Evolutionary conservation across 176 grass and related monocot genomes (phyloP), one percentile per base, ranked within the genome.

Genomic region (Oropetium thomaeum): DNA sequence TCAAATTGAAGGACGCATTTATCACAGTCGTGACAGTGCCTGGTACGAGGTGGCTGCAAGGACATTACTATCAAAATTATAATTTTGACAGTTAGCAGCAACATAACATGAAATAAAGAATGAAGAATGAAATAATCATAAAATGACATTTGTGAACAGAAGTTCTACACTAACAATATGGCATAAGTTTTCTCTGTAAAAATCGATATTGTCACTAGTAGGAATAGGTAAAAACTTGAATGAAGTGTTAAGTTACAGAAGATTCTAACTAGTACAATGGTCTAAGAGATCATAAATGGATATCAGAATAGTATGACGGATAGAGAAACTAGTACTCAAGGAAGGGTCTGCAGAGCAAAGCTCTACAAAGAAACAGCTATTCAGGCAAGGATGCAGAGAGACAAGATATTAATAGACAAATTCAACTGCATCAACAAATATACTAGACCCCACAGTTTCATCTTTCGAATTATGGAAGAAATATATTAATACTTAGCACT

Each of bases 1-100:
- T 99, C 96, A 71, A 92, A 99, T 75, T 92, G 96, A 75, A 99
- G 96, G 55, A 99, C 87, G 44, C 96, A 99, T 88, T 95, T 95
- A 81, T 95, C 89, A 86, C 96, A 99, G 59, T 96, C 96, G 85
- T 90, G 79, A 51, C 96, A 99, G 73, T 99, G 96, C 55, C 93
- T 92, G 23, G 92, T 83, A 48, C 92, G 87, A 65, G 96, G 96
- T 75, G 96, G 96, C 96, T 99, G 82, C 53, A 83, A 75, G 79
- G 37, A 79, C 71, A 26, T 31, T 60, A 37, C 63, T 66, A 74
- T 26, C 20, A 32, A 70, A 75, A 83, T 69, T 68, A 74, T 52
- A 84, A 74, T 55, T 67, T 78, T 39, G 32, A 72, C 28, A 39
- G 31, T 70, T 42, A 82, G 25, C 41, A 64, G 60, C 39, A 84